Evolutionary conservation across 1,284 basidiomycete species (phyloP), one percentile per base, ranked within the genome.

Genomic region (Microbotryum silenes-acaulis): DNA sequence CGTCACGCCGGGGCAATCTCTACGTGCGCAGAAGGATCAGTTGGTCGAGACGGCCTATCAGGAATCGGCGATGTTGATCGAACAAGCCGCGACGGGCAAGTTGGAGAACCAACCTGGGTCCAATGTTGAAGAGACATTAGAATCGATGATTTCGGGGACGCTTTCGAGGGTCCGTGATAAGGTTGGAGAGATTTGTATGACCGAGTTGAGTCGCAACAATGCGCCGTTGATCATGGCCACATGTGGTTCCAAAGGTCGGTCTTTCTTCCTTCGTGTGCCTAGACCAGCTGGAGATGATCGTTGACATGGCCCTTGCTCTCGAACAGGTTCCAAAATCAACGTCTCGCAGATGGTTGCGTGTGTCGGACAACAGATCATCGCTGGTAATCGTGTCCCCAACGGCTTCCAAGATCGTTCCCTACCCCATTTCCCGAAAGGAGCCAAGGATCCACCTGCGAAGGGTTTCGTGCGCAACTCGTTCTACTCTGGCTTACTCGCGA

Each of bases 271-370:
- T n/a, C 1, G 57, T 29, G 25, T 37, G 50, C 10, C 23, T 29
- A 58, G 47, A 44, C 2, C 25, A 60, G 51, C 44, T 21, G 31
- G 16, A 27, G 12, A 21, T 48, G 27, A 16, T 20, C 54, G 33
- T 23, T 53, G 29, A 57, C 37, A 10, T 20, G 6, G 14, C 20
- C n/a, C 23, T 27, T 49, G 18, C 63, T 66, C 54, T 29, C 52
- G n/a, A 48, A 5, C 60, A 94, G 91, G 94, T 75, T 97, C 94
- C 72, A 91, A 93, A 68, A 97, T 98, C 79, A 98, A 99, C 77
- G 96, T 99, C 62, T 96, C 92, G 16, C 96, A 99, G 78, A 99
- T 99, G 96, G 96, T 98, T 62, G 96, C 96, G 69, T 97, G 93
- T 83, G 96, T 99, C 70, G 96, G 96, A 12, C 96, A 99, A 75